Conservation (phyloP, 148 eudicot genomes). For the Camellia granthamiana region DNA sequence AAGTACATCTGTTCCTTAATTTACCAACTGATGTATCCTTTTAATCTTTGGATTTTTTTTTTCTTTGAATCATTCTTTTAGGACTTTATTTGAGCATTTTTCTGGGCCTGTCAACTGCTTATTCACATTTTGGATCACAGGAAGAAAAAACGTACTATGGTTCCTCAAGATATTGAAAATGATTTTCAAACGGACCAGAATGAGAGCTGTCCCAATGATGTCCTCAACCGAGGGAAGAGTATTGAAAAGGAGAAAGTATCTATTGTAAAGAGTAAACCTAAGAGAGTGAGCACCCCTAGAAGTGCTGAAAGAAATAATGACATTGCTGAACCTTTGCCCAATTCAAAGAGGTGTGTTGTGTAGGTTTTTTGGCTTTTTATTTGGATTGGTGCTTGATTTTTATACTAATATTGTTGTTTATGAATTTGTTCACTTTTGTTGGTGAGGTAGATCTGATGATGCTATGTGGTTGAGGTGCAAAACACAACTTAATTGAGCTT, state of each 20-base stretch:
- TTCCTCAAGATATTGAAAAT: conserved; percentile 24
- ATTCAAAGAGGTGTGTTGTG: conserved; percentile 30
- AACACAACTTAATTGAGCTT: not conserved
- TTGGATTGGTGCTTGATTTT: not conserved
- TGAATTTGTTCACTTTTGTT: not conserved
- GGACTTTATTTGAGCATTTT: not conserved
- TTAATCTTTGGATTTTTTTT: too few relatives aligned
- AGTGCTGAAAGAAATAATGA: conserved; percentile 17
- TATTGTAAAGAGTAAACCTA: conserved; percentile 19
- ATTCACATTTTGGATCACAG: conserved; percentile 30
- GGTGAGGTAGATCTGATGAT: not conserved
- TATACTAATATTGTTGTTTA: not conserved
- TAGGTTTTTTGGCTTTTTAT: not conserved
- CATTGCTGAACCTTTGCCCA: conserved; percentile 18
- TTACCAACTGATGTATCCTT: not conserved
- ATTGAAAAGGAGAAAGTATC: conserved; percentile 26
- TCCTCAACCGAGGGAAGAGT: conserved; percentile 13
- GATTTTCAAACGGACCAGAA: conserved; percentile 26
- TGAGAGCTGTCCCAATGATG: conserved; percentile 14
- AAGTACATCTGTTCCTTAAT: not conserved
- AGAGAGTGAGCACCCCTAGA: conserved; percentile 21
- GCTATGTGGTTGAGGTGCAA: not conserved
- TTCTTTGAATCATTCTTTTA: not conserved
- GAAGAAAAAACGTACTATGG: conserved; percentile 45
- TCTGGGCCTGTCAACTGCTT: not conserved